These are phyloP conservation scores for Pyrenopolyporus hunteri DNA, from an alignment of 495 filamentous ascomycete species.

Conservation along the genomic window DNA sequence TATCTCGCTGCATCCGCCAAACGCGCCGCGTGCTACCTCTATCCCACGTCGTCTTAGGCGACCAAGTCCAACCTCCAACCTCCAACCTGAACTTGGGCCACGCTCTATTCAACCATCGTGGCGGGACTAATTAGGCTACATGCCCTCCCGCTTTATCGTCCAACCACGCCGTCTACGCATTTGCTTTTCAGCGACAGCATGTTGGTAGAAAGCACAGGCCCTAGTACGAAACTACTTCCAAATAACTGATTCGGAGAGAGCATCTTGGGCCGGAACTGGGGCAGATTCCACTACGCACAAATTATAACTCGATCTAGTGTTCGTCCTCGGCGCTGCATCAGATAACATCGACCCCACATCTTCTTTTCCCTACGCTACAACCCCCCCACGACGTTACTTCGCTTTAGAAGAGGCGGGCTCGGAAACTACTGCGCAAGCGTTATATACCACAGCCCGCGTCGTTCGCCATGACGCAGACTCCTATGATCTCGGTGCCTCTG, in stretches of 20 bases:
- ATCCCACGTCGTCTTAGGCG: slow-evolving; percentile 33
- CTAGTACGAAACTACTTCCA: slow-evolving; percentile 7
- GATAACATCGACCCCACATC: slow-evolving; percentile 17
- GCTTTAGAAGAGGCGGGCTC: slow-evolving; percentile 14
- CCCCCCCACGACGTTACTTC: background rate
- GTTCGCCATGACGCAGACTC: slow-evolving; percentile 73
- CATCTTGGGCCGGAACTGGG: slow-evolving; percentile 7
- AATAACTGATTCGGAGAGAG: slow-evolving; percentile 10
- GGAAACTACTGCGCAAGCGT: background rate
- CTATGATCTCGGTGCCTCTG: slow-evolving; percentile 90
- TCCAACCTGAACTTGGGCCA: too few relatives aligned
- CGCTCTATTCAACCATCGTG: background rate
- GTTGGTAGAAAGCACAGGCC: slow-evolving; percentile 19
- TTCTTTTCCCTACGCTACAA: slow-evolving; percentile 1
- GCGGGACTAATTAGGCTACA: slow-evolving; percentile 15
- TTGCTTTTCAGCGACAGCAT: slow-evolving; percentile 36
- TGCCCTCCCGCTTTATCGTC: background rate
- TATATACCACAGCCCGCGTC: slow-evolving; percentile 12
- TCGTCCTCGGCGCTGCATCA: slow-evolving; percentile 11
- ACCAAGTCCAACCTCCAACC: background rate
- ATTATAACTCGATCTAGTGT: background rate
- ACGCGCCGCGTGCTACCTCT: slow-evolving; percentile 38
- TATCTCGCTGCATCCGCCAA: slow-evolving; percentile 27
- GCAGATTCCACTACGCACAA: slow-evolving; percentile 5
- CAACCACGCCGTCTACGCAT: slow-evolving; percentile 2